Evolutionary conservation across 163 green algal genomes (phyloP), one percentile per base, ranked within the genome.

Genomic region (Chloromonas sp.): DNA sequence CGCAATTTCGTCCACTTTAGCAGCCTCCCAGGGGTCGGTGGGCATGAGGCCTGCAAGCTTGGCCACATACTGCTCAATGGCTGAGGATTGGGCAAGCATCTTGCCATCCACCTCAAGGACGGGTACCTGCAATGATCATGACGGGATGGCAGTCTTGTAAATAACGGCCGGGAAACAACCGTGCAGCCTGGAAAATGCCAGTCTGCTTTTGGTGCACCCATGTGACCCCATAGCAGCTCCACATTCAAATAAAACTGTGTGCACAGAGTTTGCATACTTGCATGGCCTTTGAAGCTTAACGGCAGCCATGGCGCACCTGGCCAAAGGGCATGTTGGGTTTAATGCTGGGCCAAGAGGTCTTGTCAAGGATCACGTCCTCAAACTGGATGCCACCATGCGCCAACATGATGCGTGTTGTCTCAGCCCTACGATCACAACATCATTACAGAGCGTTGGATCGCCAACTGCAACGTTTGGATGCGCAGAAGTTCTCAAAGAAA

Each of bases 251-350:
- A 36, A 36, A 36, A 36, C 36, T 36, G 36, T 36, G 36, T 36
- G 36, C 36, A 36, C 36, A 36, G 36, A 36, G 36, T 36, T 36
- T 36, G 36, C 36, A 36, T 36, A 36, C 36, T 36, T 36, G 36
- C 36, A 36, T 36, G 36, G 36, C 36, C 36, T 36, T 36, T 36
- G 36, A 36, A 36, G 36, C 36, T 36, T 36, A 36, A 36, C 36
- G 36, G 36, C 36, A 36, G 36, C 36, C 36, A 36, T 36, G 36
- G 36, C 36, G 36, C 13, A 86, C 61, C 84, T 89, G 85, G 70
- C 85, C 88, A 71, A 91, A 91, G 0, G 85, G 87, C 36, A 83
- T 81, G 61, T 58, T 86, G 58, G 83, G 58, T 60, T 91, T 79
- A 2, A 79, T 58, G 14, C 2, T 14, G 11, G 71, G 5, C 71